Percentiles rank a stretch among this genome's conserved stretches.
Conservation (phyloP, 2,329 filamentous ascomycete genomes). For the Hymenoscyphus occultus region DNA sequence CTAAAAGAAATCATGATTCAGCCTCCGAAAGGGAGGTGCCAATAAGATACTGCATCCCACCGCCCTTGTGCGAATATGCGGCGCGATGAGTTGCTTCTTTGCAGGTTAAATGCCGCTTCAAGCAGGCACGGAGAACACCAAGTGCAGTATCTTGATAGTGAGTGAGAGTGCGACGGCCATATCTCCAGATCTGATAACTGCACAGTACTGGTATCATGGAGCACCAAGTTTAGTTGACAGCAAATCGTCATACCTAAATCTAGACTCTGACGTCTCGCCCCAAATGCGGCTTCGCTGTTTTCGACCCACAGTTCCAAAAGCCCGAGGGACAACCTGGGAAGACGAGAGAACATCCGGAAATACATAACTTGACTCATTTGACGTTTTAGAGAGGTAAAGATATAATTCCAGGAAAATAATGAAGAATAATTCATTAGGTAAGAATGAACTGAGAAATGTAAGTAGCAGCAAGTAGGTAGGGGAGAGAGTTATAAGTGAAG, state of each 20-base stretch:
- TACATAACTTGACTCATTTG: neutral
- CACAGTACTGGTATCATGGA: neutral
- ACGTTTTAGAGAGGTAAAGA: too few relatives aligned
- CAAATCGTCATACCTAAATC: too few relatives aligned
- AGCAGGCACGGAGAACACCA: neutral
- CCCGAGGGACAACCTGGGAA: neutral
- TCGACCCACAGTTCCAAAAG: neutral
- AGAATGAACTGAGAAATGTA: too few relatives aligned
- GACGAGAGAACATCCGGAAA: neutral
- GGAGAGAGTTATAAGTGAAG: neutral
- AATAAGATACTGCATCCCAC: neutral
- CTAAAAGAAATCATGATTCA: neutral
- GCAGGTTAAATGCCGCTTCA: neutral
- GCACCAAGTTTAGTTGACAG: too few relatives aligned
- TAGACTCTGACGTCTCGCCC: too few relatives aligned
- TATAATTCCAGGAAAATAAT: neutral
- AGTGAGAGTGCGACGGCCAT: neutral
- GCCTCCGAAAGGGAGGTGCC: neutral
- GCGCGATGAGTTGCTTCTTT: constrained; percentile 1
- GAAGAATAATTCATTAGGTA: too few relatives aligned
- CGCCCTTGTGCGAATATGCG: neutral
- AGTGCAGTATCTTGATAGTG: neutral
- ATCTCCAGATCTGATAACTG: neutral
- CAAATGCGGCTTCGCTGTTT: neutral
- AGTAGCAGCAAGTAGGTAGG: neutral